Percentiles rank a stretch among this genome's conserved stretches.
These are phyloP conservation scores for Crithidia sp. DNA, from an alignment of 208 protist genomes.

Conservation along the genomic window DNA sequence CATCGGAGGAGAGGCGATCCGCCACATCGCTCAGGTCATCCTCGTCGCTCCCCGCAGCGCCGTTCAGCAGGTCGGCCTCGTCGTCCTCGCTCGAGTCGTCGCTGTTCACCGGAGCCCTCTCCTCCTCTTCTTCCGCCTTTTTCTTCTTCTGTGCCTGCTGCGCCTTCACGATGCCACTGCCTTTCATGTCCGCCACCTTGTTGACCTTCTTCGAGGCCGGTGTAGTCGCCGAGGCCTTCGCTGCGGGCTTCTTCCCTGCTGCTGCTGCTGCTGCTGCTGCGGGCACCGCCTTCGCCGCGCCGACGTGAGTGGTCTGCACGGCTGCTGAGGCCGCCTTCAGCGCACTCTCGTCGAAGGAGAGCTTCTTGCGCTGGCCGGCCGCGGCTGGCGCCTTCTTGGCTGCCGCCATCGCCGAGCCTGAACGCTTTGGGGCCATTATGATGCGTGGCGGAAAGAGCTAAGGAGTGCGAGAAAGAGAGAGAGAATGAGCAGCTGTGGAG, in stretches of 20 bases:
- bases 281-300: slow-evolving; percentile 6
- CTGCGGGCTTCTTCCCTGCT: slow-evolving; percentile 10
- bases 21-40: slow-evolving; percentile 41
- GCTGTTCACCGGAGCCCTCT: slow-evolving; percentile 21
- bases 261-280: not conserved
- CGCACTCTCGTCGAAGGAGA: slow-evolving; percentile 30
- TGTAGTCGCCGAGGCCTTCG: not conserved
- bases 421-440: slow-evolving; percentile 25
- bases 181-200: slow-evolving; percentile 25
- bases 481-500: too few species aligned
- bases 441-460: too few species aligned
- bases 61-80: slow-evolving; percentile 37
- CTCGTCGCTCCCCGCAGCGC: slow-evolving; percentile 1
- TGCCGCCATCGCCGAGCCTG: not conserved
- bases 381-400: slow-evolving; percentile 18
- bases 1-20: slow-evolving; percentile 29
- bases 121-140: slow-evolving; percentile 8
- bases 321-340: slow-evolving; percentile 25
- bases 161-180: slow-evolving; percentile 55
- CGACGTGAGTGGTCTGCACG: slow-evolving; percentile 32
- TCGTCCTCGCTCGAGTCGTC: slow-evolving; percentile 28
- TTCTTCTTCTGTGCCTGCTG: slow-evolving; percentile 15
- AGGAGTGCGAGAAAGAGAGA: too few species aligned
- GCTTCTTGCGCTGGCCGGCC: slow-evolving; percentile 34
- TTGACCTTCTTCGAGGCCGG: slow-evolving; percentile 29